Evolutionary conservation across 2,329 filamentous ascomycete genomes (phyloP).

Genomic region (Colletotrichum lupini): DNA sequence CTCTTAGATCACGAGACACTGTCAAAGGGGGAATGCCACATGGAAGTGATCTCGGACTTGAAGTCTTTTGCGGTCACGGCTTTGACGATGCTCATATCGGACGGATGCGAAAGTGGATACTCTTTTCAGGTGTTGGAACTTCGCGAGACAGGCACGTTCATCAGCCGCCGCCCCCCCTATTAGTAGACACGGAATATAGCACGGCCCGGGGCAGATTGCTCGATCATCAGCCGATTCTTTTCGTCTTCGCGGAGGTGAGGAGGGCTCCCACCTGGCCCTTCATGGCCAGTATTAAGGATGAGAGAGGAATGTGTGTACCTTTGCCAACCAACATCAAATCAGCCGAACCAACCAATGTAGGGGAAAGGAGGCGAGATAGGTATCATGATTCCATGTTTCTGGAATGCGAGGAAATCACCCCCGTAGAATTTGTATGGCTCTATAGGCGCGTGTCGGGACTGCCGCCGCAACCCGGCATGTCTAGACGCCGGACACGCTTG

Average conservation of each 20-base stretch:
- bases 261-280: too few relatives aligned
- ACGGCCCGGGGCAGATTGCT: neutral
- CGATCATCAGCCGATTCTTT: neutral
- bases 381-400: neutral
- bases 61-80: neutral
- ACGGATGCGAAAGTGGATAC: neutral
- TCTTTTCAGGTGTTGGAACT: neutral
- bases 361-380: neutral
- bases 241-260: neutral
- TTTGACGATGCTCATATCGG: neutral
- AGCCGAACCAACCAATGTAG: neutral
- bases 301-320: neutral
- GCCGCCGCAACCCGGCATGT: neutral
- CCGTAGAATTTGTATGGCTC: neutral
- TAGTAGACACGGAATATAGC: constrained; percentile 21
- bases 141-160: neutral
- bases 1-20: neutral
- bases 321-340: neutral
- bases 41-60: neutral
- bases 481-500: neutral
- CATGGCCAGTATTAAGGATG: neutral
- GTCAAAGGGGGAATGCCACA: neutral
- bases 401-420: neutral
- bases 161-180: constrained; percentile 4
- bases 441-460: neutral